Evolutionary conservation across 164 flowering plant genomes (phyloP).

Genomic region (Nymphaea thermarum): DNA sequence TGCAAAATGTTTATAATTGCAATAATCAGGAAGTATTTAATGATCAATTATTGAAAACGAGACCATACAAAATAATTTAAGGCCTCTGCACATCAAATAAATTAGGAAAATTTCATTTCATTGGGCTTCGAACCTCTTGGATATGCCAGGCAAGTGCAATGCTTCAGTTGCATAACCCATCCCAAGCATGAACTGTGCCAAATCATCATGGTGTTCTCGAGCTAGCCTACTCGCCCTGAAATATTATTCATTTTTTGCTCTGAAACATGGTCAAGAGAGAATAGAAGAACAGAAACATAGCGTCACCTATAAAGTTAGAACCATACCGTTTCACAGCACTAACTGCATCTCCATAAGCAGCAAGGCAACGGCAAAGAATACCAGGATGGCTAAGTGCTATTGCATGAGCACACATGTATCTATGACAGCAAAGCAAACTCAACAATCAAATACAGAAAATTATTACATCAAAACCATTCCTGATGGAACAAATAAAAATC

Average conservation of each 20-base stretch:
- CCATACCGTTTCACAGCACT: conserved; percentile 93
- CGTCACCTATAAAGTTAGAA: neutral
- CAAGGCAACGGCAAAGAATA: conserved; percentile 97
- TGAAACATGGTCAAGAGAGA: neutral
- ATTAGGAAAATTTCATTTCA: too few species aligned
- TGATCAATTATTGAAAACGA: too few species aligned
- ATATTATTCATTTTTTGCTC: neutral
- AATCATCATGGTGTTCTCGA: conserved; percentile 97
- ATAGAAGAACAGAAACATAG: neutral
- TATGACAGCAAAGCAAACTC: conserved; percentile 12
- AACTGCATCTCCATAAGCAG: conserved; percentile 99
- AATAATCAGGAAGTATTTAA: neutral
- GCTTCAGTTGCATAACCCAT: conserved; percentile 99
- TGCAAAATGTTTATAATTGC: neutral
- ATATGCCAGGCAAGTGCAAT: conserved; percentile 97
- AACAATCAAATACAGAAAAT: too few species aligned
- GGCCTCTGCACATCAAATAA: too few species aligned
- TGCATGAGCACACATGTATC: conserved; percentile 98
- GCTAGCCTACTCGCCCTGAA: conserved; percentile 98
- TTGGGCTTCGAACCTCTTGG: conserved; percentile 53
- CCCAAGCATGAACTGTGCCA: conserved; percentile 95
- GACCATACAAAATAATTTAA: too few species aligned
- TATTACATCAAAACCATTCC: too few species aligned
- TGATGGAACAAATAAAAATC: too few species aligned
- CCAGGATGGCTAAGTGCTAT: conserved; percentile 94